phyloP scores from a whole-genome alignment of 352 stramenopile species.

The Phytophthora lateralis region DNA sequence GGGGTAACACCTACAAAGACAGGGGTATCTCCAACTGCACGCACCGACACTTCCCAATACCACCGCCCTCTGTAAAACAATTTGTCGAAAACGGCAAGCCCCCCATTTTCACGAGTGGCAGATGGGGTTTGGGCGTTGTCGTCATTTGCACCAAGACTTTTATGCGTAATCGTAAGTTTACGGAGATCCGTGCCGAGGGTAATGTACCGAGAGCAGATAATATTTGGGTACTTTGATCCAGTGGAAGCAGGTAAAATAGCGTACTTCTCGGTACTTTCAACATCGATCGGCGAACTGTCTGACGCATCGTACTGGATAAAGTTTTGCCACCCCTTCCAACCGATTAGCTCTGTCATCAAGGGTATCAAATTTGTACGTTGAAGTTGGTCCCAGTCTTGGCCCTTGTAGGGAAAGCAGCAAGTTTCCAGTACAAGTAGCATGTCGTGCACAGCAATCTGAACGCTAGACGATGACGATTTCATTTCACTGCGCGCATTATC shows the following conservation, averaged over 20 bases:
- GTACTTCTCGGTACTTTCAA: constrained; percentile 36
- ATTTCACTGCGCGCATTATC: constrained; percentile 7
- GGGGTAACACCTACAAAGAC: constrained; percentile 77
- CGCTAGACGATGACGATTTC: constrained; percentile 25
- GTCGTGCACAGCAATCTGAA: constrained; percentile 69
- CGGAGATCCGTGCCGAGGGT: constrained; percentile 72
- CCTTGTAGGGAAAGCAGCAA: constrained; percentile 77
- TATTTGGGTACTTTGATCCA: constrained; percentile 66
- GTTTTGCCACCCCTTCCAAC: constrained; percentile 80
- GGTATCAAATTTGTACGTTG: constrained; percentile 61
- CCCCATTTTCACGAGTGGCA: constrained; percentile 24
- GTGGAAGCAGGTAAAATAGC: constrained; percentile 63
- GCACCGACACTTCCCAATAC: constrained; percentile 84
- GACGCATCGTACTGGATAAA: constrained; percentile 57
- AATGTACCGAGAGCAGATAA: constrained; percentile 67
- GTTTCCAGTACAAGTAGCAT: constrained; percentile 78
- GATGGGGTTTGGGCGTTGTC: background rate
- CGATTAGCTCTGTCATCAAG: constrained; percentile 73
- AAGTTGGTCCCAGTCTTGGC: constrained; percentile 67
- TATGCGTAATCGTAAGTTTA: constrained; percentile 60
- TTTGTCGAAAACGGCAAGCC: constrained; percentile 75
- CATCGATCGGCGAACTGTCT: constrained; percentile 45
- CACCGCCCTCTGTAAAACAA: constrained; percentile 62
- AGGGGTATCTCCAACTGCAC: constrained; percentile 49
- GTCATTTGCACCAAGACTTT: constrained; percentile 26